phyloP scores from a whole-genome alignment of 2,329 filamentous ascomycete genomes.

The Erysiphe pulchra region DNA sequence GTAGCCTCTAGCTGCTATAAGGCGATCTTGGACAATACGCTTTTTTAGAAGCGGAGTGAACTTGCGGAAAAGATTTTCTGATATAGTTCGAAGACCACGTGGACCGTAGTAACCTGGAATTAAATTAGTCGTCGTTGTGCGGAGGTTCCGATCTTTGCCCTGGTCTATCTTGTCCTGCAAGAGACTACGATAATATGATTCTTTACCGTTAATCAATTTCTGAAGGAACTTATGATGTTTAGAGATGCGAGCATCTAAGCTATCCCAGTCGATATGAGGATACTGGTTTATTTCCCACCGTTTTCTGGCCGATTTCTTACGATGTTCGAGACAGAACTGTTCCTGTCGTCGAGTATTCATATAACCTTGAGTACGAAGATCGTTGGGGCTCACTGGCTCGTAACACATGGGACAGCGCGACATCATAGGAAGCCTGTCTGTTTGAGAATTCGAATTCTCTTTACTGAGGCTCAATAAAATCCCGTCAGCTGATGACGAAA shows the following conservation, averaged over 20 bases:
- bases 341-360: conserved; percentile 32
- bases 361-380: conserved; percentile 27
- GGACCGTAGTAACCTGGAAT: conserved; percentile 68
- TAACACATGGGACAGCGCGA: conserved; percentile 41
- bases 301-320: conserved; percentile 24
- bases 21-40: conserved; percentile 33
- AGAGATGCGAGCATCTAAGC: conserved; percentile 30
- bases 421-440: neutral
- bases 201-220: conserved; percentile 25
- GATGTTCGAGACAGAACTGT: conserved; percentile 38
- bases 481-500: neutral
- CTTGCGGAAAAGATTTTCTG: conserved; percentile 34
- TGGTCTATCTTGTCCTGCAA: conserved; percentile 27
- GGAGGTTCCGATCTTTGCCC: conserved; percentile 32
- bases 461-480: neutral
- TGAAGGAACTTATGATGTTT: conserved; percentile 28
- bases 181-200: conserved; percentile 33
- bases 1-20: conserved; percentile 40
- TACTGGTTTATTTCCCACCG: conserved; percentile 24
- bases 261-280: conserved; percentile 44
- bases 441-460: neutral
- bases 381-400: conserved; percentile 25
- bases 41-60: conserved; percentile 35
- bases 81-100: conserved; percentile 45
- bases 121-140: conserved; percentile 24